Conservation (phyloP, 108 stramenopile species). For the Cyclotella choctawhatcheeana region DNA sequence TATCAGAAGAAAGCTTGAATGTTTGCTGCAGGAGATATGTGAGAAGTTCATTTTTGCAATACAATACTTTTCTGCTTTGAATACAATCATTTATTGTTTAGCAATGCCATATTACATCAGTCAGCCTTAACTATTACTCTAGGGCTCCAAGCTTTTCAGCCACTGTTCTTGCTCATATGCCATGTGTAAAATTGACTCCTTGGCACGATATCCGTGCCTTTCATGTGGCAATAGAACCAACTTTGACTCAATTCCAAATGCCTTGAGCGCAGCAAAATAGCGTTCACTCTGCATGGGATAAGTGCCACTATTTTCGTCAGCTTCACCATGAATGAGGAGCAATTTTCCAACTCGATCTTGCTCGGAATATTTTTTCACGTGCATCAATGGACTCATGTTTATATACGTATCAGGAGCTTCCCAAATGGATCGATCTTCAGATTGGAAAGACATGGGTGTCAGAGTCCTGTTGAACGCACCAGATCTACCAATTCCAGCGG, state of each 20-base stretch:
- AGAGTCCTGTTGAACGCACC: constrained; percentile 45
- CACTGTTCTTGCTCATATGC: constrained; percentile 58
- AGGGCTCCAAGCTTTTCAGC: constrained; percentile 41
- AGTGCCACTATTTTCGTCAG: constrained; percentile 56
- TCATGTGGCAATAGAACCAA: constrained; percentile 57
- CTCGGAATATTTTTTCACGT: constrained; percentile 50
- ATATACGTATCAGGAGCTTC: constrained; percentile 58
- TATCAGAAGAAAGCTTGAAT: no score
- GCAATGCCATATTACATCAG: no score
- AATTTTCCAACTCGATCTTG: constrained; percentile 51
- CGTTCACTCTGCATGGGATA: constrained; percentile 55
- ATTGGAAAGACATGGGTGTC: constrained; percentile 50
- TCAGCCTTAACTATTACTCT: constrained; percentile 1
- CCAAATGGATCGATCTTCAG: constrained; percentile 59
- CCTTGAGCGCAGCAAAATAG: constrained; percentile 58
- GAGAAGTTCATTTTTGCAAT: no score
- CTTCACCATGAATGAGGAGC: constrained; percentile 56
- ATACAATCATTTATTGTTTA: no score
- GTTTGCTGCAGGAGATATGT: no score
- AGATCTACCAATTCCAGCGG: constrained; percentile 42
- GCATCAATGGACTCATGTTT: constrained; percentile 58
- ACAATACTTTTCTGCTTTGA: no score
- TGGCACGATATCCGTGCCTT: constrained; percentile 50
- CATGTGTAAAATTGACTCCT: constrained; percentile 56
- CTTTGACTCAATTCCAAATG: constrained; percentile 56